Percentiles rank a stretch among this genome's conserved stretches.
phyloP scores from a whole-genome alignment of 2,329 filamentous ascomycete species.

The Chaetomiaceae sp. region DNA sequence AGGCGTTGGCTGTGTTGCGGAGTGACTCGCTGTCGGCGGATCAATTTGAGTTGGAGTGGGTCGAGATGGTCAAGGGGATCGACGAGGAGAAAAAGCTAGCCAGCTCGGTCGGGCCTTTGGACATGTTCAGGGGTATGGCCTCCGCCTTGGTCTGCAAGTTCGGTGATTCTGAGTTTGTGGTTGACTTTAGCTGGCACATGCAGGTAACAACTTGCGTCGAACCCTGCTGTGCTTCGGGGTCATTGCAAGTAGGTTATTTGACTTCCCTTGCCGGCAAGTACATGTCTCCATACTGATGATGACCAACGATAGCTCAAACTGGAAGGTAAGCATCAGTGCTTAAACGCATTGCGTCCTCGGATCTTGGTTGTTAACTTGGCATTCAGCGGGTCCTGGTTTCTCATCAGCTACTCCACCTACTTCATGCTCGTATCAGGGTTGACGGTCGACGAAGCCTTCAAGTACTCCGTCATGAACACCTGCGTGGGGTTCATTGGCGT shows the following conservation, averaged over 20 bases:
- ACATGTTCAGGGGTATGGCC: conserved; percentile 32
- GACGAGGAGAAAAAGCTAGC: conserved; percentile 6
- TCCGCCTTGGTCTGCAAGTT: neutral
- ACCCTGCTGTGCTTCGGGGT: conserved; percentile 45
- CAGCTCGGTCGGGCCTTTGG: conserved; percentile 22
- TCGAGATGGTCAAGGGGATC: conserved; percentile 7
- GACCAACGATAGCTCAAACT: conserved; percentile 2
- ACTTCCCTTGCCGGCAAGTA: too few relatives aligned
- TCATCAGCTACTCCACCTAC: conserved; percentile 46
- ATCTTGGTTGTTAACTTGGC: too few relatives aligned
- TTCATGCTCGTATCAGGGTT: conserved; percentile 39
- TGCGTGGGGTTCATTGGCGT: conserved; percentile 44
- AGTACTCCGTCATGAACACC: conserved; percentile 44
- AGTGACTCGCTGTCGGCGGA: conserved; percentile 27
- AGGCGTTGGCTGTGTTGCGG: conserved; percentile 28
- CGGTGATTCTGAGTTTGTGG: conserved; percentile 1
- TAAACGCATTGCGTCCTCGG: too few relatives aligned
- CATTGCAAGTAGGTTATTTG: conserved; percentile 31
- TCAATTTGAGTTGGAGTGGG: conserved; percentile 33
- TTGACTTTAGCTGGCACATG: neutral
- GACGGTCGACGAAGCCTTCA: conserved; percentile 38
- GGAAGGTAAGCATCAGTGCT: conserved; percentile 7
- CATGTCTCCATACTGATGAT: neutral
- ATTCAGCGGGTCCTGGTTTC: conserved; percentile 44
- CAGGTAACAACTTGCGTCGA: conserved; percentile 41